Conservation (phyloP, 1,284 basidiomycete genomes). For the Cutaneotrichosporon sp. region DNA sequence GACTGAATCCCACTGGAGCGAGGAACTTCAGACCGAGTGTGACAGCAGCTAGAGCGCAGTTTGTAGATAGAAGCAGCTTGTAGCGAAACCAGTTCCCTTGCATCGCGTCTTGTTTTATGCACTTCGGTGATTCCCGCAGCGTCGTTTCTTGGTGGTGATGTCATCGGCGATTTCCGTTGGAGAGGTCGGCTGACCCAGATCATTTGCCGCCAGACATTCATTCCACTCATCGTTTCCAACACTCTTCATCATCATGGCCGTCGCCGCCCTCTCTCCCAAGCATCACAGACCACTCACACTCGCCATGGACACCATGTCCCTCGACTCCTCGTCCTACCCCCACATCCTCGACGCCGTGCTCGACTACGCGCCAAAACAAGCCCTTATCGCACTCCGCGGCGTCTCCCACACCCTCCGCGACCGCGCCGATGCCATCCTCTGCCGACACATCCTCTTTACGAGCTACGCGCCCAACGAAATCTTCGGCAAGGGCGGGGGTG, state of each 20-base stretch:
- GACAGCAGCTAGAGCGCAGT: neutral
- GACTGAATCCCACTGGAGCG: neutral
- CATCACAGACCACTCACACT: neutral
- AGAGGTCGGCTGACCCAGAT: neutral
- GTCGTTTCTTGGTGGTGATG: too few species aligned
- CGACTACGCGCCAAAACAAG: constrained; percentile 1
- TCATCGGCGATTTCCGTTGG: neutral
- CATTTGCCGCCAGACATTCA: neutral
- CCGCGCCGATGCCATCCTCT: constrained; percentile 17
- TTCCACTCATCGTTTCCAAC: neutral
- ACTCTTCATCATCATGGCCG: constrained; percentile 6
- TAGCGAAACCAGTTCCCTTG: neutral
- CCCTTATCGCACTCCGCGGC: constrained; percentile 14
- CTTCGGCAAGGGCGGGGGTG: neutral
- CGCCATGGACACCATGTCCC: neutral
- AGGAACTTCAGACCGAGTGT: neutral
- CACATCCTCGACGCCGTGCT: constrained; percentile 19
- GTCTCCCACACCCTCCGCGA: constrained; percentile 14
- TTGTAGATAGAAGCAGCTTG: neutral
- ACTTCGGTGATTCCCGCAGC: neutral
- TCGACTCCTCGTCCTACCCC: constrained; percentile 13
- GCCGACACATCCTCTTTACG: constrained; percentile 16
- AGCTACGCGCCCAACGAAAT: constrained; percentile 9
- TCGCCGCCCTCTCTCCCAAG: neutral
- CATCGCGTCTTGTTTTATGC: too few species aligned